Evolutionary conservation across 2,329 filamentous ascomycete species (phyloP), one percentile per base, ranked within the genome.

Genomic region (Xylaria sp.): DNA sequence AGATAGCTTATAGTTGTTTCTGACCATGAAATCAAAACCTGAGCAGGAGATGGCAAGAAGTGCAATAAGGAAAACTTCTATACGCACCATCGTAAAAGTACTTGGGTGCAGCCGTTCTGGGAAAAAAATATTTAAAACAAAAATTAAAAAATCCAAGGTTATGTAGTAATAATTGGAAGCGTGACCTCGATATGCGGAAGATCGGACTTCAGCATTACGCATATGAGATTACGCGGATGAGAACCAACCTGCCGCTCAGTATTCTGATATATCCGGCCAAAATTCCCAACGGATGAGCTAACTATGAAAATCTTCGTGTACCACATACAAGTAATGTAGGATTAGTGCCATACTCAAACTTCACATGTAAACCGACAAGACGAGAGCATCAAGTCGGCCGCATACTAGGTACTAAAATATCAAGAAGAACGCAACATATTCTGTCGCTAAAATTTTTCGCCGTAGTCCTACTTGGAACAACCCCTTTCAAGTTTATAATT

Each of bases 131-230:
- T n/a, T n/a, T n/a, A n/a, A n/a, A n/a, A n/a, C n/a, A n/a, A n/a
- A n/a, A n/a, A n/a, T n/a, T 20, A 9, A n/a, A 20, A 20, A 22
- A 15, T 17, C 13, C 47, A 29, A n/a, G n/a, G n/a, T n/a, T n/a
- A n/a, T n/a, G n/a, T n/a, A n/a, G n/a, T n/a, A n/a, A n/a, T n/a
- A n/a, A n/a, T n/a, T n/a, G n/a, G n/a, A n/a, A n/a, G n/a, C n/a
- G n/a, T n/a, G n/a, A n/a, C n/a, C n/a, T n/a, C 47, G 39, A 53
- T 36, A 15, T 53, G 36, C 58, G 58, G 58, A 47, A 2, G 10
- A 29, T 44, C 25, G 47, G 47, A 53, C 22, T 51, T 61, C 10
- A 51, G 29, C 38, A 57, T 7, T 44, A n/a, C n/a, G n/a, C n/a
- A n/a, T n/a, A n/a, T n/a, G n/a, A n/a, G n/a, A n/a, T 11, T 57